phyloP scores from a whole-genome alignment of 2,329 filamentous ascomycete genomes.

The Clathrospora elynae region DNA sequence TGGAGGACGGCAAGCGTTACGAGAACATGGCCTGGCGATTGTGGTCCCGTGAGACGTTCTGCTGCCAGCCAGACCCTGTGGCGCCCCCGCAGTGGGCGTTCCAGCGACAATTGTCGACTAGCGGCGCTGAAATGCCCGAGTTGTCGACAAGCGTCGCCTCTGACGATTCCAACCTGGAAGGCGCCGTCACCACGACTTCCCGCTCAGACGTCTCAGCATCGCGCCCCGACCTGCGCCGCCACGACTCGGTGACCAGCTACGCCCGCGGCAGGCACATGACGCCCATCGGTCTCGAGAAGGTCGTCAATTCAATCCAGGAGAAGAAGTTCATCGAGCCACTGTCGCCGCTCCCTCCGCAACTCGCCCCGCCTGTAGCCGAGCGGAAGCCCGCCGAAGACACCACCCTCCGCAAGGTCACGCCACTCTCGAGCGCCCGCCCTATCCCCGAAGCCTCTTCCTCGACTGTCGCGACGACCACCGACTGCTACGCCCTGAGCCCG shows the following conservation, averaged over 20 bases:
- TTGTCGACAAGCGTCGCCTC: slow-evolving; percentile 56
- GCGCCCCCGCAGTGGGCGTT: slow-evolving; percentile 43
- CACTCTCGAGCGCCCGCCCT: slow-evolving; percentile 50
- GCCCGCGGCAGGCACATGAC: slow-evolving; percentile 86
- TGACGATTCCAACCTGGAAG: slow-evolving; percentile 48
- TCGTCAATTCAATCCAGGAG: slow-evolving; percentile 89
- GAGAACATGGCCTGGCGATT: slow-evolving; percentile 95
- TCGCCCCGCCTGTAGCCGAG: slow-evolving; percentile 28
- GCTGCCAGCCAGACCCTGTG: slow-evolving; percentile 68
- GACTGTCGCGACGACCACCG: slow-evolving; percentile 56
- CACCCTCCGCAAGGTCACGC: slow-evolving; percentile 52
- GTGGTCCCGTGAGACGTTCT: slow-evolving; percentile 93
- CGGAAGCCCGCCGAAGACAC: slow-evolving; percentile 16
- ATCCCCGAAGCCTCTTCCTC: slow-evolving; percentile 65
- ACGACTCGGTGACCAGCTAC: slow-evolving; percentile 72
- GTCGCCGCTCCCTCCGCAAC: slow-evolving; percentile 53
- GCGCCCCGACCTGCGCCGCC: slow-evolving; percentile 69
- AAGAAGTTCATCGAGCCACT: slow-evolving; percentile 70
- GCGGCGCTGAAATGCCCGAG: slow-evolving; percentile 47
- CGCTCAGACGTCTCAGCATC: slow-evolving; percentile 58
- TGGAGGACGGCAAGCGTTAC: slow-evolving; percentile 88
- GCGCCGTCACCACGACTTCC: slow-evolving; percentile 54
- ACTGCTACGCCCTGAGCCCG: slow-evolving; percentile 48
- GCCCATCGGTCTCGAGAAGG: slow-evolving; percentile 89
- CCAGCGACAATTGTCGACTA: slow-evolving; percentile 33